Evolutionary conservation across 164 flowering plant genomes (phyloP).

Genomic region (Protea cynaroides): DNA sequence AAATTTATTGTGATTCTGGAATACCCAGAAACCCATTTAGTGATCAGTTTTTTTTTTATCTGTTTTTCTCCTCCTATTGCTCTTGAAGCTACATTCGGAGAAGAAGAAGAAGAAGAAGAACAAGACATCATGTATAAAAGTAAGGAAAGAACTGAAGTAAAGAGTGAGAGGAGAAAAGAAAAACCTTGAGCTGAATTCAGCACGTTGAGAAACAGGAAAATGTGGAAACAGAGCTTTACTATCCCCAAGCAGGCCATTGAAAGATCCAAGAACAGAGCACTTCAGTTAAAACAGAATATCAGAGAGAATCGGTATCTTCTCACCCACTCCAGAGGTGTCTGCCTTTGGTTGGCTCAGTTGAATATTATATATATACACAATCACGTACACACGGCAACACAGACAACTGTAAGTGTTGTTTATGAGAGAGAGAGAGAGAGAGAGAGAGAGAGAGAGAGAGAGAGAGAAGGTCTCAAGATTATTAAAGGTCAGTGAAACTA

Average conservation of each 20-base stretch:
- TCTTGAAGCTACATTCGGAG: neutral
- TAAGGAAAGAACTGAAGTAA: neutral
- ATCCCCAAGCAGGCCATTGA: conserved; percentile 27
- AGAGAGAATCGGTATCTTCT: neutral
- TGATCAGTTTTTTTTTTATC: too few relatives aligned
- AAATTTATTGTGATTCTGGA: too few relatives aligned
- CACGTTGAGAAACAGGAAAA: conserved; percentile 26
- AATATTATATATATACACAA: conserved; percentile 21
- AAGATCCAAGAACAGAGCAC: neutral
- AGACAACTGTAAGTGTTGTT: neutral
- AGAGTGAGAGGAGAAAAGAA: conserved; percentile 9
- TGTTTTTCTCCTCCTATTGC: too few relatives aligned
- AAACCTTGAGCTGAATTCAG: conserved; percentile 31
- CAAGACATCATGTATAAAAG: neutral
- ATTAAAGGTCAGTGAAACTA: conserved; percentile 1
- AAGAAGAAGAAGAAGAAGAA: neutral
- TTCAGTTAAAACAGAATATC: neutral
- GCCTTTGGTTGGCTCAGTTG: conserved; percentile 42
- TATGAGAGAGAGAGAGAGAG: neutral
- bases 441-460: too few relatives aligned
- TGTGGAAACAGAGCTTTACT: conserved; percentile 20
- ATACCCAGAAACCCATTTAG: too few relatives aligned
- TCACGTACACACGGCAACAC: neutral
- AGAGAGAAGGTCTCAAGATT: neutral
- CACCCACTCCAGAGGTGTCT: conserved; percentile 28